Evolutionary conservation across 331 rosid genomes (phyloP).

Genomic region (Spiraea crenata): DNA sequence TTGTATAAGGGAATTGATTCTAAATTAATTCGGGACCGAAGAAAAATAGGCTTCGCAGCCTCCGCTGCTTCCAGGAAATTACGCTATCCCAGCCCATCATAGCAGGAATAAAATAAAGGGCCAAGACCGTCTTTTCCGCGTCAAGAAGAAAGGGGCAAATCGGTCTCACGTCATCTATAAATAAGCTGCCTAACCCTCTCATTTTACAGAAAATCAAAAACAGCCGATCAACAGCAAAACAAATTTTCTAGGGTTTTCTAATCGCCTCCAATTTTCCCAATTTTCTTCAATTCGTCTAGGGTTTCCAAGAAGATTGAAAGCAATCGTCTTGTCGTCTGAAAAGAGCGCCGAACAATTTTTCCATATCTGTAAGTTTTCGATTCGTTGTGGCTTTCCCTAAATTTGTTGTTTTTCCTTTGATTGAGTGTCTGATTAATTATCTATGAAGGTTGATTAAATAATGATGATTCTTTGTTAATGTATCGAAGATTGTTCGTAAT

Average conservation of each 20-base stretch:
- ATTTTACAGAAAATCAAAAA: background rate
- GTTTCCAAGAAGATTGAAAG: background rate
- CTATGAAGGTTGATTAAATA: background rate
- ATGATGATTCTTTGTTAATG: background rate
- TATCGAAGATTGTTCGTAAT: background rate
- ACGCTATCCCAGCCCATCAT: background rate
- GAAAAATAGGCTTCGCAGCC: background rate
- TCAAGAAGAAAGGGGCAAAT: too few relatives aligned
- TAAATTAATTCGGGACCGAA: too few relatives aligned
- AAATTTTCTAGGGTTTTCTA: background rate
- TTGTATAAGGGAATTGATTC: too few relatives aligned
- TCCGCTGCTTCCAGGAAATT: background rate
- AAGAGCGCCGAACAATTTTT: background rate
- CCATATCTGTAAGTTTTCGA: background rate
- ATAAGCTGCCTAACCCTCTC: background rate
- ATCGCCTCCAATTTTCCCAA: too few relatives aligned
- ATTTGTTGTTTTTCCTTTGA: background rate
- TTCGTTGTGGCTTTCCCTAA: background rate
- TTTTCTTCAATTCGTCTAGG: too few relatives aligned
- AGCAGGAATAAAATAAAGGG: background rate
- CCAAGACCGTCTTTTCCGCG: background rate
- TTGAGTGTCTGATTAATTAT: background rate
- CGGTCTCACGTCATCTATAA: background rate
- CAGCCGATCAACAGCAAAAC: background rate
- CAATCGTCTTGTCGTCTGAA: background rate